Conservation (phyloP, 306 rosid species). For the Acacia acuminata region DNA sequence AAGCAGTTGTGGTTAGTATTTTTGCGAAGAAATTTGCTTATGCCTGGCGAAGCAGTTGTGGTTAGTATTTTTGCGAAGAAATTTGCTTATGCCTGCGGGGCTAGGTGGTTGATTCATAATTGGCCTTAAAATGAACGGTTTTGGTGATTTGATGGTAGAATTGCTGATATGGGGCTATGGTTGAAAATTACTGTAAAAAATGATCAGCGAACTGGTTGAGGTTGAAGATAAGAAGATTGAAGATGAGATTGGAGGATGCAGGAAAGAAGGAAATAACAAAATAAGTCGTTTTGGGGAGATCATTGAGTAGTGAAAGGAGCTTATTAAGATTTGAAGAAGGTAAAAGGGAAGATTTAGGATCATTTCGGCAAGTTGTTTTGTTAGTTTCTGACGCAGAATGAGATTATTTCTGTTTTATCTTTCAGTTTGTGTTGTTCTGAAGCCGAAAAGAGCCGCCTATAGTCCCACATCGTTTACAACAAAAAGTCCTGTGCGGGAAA, state of each 20-base stretch:
- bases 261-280: slow-evolving; percentile 50
- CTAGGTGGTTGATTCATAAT: slow-evolving; percentile 49
- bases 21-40: slow-evolving; percentile 53
- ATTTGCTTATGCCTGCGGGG: slow-evolving; percentile 50
- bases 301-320: no score
- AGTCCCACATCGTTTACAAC: no score
- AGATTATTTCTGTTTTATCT: not conserved
- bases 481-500: not conserved
- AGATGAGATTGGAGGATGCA: slow-evolving; percentile 53
- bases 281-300: slow-evolving; percentile 44
- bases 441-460: no score
- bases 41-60: no score
- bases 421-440: no score
- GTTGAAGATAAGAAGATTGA: slow-evolving; percentile 72
- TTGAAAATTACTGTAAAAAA: no score
- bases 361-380: not conserved
- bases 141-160: slow-evolving; percentile 56
- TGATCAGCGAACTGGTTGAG: slow-evolving; percentile 70
- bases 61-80: slow-evolving; percentile 54
- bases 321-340: slow-evolving; percentile 39
- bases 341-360: slow-evolving; percentile 26
- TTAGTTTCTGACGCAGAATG: not conserved
- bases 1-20: slow-evolving; percentile 25
- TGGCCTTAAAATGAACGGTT: slow-evolving; percentile 38
- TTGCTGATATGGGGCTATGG: slow-evolving; percentile 68